Conservation (phyloP, 345 rosid species). For the Aegle marmelos region DNA sequence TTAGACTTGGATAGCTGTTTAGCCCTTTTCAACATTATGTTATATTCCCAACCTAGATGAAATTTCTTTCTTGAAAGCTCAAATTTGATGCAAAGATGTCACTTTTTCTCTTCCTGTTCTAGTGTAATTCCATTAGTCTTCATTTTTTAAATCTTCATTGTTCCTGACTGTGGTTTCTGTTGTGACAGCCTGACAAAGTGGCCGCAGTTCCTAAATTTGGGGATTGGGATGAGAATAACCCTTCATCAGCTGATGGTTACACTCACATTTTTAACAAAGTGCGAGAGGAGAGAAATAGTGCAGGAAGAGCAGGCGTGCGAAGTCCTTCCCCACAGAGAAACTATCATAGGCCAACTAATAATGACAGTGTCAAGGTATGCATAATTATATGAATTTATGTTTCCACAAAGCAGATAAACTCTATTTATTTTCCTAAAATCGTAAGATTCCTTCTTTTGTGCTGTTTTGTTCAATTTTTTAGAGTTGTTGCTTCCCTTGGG, state of each 20-base stretch:
- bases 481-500: slow-evolving; percentile 70
- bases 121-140: not conserved
- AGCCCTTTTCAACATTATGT: not conserved
- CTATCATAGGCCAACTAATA: slow-evolving; percentile 17
- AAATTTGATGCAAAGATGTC: not conserved
- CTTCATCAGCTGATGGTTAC: slow-evolving; percentile 79
- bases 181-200: slow-evolving; percentile 55
- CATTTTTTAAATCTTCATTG: not conserved
- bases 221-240: slow-evolving; percentile 85
- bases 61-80: not conserved
- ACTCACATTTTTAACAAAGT: slow-evolving; percentile 88
- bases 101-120: not conserved
- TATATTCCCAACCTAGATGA: not conserved
- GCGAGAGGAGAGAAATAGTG: slow-evolving; percentile 65
- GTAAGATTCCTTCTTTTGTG: slow-evolving; percentile 2
- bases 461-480: slow-evolving; percentile 22
- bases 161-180: slow-evolving; percentile 15
- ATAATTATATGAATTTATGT: not conserved
- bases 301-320: slow-evolving; percentile 41
- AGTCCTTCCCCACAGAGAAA: slow-evolving; percentile 34
- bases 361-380: slow-evolving; percentile 45
- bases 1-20: not conserved
- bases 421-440: not conserved
- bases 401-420: not conserved
- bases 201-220: slow-evolving; percentile 92